Evolutionary conservation across 75 land plant genomes (phyloP).

Genomic region (Pinus tabuliformis): DNA sequence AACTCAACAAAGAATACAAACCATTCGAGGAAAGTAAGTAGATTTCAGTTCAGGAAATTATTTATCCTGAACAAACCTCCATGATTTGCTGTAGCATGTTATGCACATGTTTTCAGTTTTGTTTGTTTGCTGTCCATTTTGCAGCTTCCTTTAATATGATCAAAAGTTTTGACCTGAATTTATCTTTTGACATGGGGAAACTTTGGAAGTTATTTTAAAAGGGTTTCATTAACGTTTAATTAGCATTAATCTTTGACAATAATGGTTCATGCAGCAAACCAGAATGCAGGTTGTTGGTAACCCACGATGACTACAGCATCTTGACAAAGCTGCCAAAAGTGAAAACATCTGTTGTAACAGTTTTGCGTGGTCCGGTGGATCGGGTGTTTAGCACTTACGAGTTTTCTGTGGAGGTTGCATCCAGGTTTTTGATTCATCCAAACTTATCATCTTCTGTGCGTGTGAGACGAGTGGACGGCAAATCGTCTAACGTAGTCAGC

Average conservation of each 20-base stretch:
- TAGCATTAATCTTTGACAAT: neutral
- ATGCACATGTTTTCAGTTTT: neutral
- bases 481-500: conserved; percentile 47
- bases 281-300: conserved; percentile 69
- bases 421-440: conserved; percentile 82
- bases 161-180: neutral
- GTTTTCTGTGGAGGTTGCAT: conserved; percentile 92
- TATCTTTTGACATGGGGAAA: neutral
- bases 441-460: conserved; percentile 51
- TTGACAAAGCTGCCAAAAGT: conserved; percentile 62
- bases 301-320: conserved; percentile 95
- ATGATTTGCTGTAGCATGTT: neutral
- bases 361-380: conserved; percentile 82
- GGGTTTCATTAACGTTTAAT: neutral
- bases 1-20: neutral
- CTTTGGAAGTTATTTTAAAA: neutral
- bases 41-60: neutral
- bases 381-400: conserved; percentile 93
- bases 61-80: neutral
- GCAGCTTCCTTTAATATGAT: neutral
- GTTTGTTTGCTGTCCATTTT: neutral
- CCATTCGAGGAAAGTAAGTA: neutral
- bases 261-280: conserved; percentile 51
- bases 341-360: conserved; percentile 82
- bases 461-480: conserved; percentile 24